Conservation (phyloP, 208 protist genomes). For the Crithidia acanthocephali region DNA sequence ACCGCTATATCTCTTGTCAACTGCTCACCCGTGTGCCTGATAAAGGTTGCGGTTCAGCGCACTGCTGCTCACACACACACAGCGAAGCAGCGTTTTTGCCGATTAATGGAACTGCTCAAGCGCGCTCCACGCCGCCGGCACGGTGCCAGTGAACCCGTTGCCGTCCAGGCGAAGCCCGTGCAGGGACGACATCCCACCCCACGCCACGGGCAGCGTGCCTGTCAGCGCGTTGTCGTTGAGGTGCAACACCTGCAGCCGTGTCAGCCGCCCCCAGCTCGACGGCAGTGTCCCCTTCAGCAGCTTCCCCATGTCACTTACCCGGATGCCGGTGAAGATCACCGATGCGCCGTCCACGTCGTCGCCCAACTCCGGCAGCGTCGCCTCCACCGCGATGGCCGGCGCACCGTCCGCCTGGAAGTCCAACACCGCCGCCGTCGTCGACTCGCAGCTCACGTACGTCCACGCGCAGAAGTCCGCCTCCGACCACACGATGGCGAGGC, state of each 20-base stretch:
- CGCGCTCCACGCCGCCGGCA: conserved; percentile 8
- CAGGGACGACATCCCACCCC: neutral
- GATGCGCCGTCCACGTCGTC: neutral
- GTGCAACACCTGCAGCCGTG: conserved; percentile 5
- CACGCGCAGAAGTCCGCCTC: conserved; percentile 14
- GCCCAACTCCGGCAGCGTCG: neutral
- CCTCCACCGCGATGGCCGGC: conserved; percentile 3
- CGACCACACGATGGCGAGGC: neutral
- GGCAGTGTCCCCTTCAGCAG: conserved; percentile 4
- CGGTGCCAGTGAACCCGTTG: conserved; percentile 12
- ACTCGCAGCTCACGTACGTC: conserved; percentile 1
- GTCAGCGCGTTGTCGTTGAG: conserved; percentile 7
- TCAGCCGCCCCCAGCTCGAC: conserved; percentile 13
- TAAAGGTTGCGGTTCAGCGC: too few species aligned
- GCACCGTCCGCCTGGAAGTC: too few species aligned
- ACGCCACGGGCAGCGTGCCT: conserved; percentile 10
- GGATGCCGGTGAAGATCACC: conserved; percentile 9
- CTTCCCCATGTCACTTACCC: neutral
- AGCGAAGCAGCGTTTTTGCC: too few species aligned
- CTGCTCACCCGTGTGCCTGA: too few species aligned
- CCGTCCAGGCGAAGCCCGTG: neutral
- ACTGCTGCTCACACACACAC: neutral
- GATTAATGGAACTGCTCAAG: too few species aligned
- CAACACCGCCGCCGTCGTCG: neutral
- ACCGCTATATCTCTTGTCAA: too few species aligned